Percentiles rank a stretch among this genome's conserved stretches.
Conservation (phyloP, 257 asterid genomes). For the Solanum dulcamara region DNA sequence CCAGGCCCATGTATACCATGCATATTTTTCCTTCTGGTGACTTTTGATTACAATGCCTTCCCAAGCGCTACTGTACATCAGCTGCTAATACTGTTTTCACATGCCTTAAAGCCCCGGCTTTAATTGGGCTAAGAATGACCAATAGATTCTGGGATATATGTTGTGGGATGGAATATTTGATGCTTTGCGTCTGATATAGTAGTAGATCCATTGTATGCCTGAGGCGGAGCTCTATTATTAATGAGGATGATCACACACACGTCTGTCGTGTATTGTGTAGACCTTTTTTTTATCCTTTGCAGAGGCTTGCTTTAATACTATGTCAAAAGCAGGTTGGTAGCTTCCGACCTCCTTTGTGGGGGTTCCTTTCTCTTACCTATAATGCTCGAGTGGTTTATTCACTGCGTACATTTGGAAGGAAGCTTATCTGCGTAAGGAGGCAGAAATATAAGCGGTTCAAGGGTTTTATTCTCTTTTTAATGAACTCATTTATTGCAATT, state of each 20-base stretch:
- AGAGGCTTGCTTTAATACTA: background rate
- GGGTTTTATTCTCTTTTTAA: too few species aligned
- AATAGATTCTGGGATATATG: background rate
- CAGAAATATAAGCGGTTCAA: too few species aligned
- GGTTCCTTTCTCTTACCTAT: too few species aligned
- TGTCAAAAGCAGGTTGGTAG: background rate
- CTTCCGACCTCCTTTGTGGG: background rate
- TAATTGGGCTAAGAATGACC: background rate
- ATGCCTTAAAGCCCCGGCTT: background rate
- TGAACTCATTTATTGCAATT: too few species aligned
- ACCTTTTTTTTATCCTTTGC: background rate
- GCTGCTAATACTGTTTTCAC: background rate
- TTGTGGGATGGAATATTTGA: background rate
- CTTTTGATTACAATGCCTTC: background rate
- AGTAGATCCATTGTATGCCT: background rate
- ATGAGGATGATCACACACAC: background rate
- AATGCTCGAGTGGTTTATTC: too few species aligned
- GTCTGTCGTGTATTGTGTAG: background rate
- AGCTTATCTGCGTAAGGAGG: too few species aligned
- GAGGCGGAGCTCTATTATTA: background rate
- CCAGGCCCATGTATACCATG: background rate
- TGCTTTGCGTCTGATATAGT: background rate
- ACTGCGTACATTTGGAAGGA: too few species aligned
- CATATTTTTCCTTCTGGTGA: background rate
- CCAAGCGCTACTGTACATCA: background rate